phyloP scores from a whole-genome alignment of 139 green algal genomes.

The Nannochloris sp. region DNA sequence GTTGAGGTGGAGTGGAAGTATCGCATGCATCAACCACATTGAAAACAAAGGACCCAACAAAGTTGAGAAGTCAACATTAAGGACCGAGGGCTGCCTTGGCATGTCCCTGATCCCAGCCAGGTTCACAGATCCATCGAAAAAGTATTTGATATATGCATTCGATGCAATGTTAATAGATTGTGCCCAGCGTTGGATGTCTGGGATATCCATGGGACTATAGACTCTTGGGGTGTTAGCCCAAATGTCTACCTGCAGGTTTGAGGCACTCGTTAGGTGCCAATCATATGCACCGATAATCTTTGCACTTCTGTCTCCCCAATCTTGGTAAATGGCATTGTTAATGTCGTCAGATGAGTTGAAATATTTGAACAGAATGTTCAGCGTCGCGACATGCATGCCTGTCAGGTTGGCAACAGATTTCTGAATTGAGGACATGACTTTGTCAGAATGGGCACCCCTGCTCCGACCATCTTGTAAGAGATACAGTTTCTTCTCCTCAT shows the following conservation, averaged over 20 bases:
- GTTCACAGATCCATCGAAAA: conserved; percentile 13
- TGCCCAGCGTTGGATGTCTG: conserved; percentile 49
- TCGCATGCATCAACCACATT: conserved; percentile 50
- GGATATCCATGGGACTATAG: conserved; percentile 10
- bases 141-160: conserved; percentile 43
- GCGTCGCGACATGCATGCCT: conserved; percentile 23
- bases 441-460: conserved; percentile 4
- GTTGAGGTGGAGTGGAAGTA: conserved; percentile 34
- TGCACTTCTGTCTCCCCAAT: conserved; percentile 5
- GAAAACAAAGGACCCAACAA: conserved; percentile 79
- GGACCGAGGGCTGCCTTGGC: conserved; percentile 34
- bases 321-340: neutral
- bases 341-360: too few species aligned
- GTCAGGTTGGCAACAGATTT: conserved; percentile 33
- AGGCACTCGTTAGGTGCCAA: conserved; percentile 25
- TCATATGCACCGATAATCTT: conserved; percentile 42
- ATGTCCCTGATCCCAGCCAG: conserved; percentile 55
- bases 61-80: conserved; percentile 64
- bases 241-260: conserved; percentile 27
- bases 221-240: conserved; percentile 51
- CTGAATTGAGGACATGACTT: conserved; percentile 12
- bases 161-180: conserved; percentile 49
- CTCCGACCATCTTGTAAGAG: conserved; percentile 5
- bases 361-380: too few species aligned
- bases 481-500: too few species aligned